A percentile compares a stretch with the other conserved stretches of the same genome.
Evolutionary conservation across 1,284 basidiomycete species (phyloP).

Genomic region (Apiotrichum sp.): DNA sequence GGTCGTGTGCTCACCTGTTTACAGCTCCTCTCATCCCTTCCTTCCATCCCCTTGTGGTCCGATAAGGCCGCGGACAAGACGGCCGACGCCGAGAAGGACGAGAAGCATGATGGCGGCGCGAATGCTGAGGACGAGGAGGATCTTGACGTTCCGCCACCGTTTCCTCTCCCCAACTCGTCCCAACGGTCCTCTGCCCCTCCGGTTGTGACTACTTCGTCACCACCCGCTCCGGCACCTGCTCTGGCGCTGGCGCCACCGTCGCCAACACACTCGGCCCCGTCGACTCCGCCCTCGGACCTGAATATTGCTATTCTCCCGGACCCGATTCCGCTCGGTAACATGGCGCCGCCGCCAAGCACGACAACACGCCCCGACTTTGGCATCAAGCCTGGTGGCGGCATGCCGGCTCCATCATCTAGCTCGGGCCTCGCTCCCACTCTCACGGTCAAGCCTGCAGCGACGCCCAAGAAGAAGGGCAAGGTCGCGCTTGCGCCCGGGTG

Average conservation of each 20-base stretch:
- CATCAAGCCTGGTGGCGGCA: constrained; percentile 30
- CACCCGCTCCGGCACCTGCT: constrained; percentile 14
- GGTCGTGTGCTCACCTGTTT: no score
- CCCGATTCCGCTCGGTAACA: constrained; percentile 36
- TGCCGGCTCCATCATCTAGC: constrained; percentile 3
- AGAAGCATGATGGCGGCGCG: constrained; percentile 17
- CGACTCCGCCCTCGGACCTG: constrained; percentile 38
- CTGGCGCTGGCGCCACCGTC: constrained; percentile 52
- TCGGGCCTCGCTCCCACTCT: constrained; percentile 22
- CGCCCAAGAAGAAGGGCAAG: constrained; percentile 61
- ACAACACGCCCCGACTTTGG: constrained; percentile 35
- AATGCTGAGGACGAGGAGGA: constrained; percentile 50
- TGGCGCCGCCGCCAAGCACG: constrained; percentile 39
- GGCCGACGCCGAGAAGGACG: background rate
- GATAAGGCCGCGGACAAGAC: background rate
- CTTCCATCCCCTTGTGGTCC: constrained; percentile 9
- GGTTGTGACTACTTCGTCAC: constrained; percentile 7
- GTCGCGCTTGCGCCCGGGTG: constrained; percentile 87
- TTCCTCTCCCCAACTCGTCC: constrained; percentile 72
- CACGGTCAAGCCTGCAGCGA: background rate
- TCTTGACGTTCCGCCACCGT: constrained; percentile 69
- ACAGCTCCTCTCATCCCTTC: constrained; percentile 10
- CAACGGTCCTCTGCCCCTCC: constrained; percentile 59
- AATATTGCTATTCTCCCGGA: constrained; percentile 40
- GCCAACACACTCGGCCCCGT: constrained; percentile 56